Evolutionary conservation across 352 stramenopile species (phyloP).

Genomic region (Phytophthora quininea): DNA sequence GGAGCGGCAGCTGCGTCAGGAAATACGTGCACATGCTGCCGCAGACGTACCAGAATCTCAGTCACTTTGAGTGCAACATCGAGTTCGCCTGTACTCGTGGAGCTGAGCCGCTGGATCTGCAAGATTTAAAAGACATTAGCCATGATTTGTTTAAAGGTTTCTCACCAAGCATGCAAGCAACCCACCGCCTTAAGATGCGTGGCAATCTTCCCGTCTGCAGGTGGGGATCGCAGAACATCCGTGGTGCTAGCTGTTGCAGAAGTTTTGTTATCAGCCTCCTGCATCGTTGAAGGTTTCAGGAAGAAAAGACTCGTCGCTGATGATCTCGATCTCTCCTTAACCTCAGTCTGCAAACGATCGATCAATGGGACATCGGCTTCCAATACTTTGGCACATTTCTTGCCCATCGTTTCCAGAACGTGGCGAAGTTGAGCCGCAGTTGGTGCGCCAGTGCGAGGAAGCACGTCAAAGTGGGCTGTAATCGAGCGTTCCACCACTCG

Average conservation of each 20-base stretch:
- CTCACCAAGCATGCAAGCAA: neutral
- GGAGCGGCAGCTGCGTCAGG: conserved; percentile 25
- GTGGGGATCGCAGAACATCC: conserved; percentile 16
- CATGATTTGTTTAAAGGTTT: neutral
- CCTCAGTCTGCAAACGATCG: conserved; percentile 30
- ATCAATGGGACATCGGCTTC: conserved; percentile 34
- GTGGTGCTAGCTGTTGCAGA: conserved; percentile 15
- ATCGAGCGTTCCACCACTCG: conserved; percentile 48
- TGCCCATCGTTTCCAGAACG: conserved; percentile 32
- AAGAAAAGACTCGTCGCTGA: conserved; percentile 29
- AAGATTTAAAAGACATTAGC: conserved; percentile 11
- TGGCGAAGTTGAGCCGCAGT: conserved; percentile 11
- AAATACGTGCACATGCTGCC: conserved; percentile 40
- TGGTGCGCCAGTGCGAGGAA: conserved; percentile 23
- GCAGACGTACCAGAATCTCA: conserved; percentile 43
- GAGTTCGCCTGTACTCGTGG: conserved; percentile 20
- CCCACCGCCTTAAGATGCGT: conserved; percentile 44
- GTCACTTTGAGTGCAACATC: conserved; percentile 27
- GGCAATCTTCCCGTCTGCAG: conserved; percentile 22
- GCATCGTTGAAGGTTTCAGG: conserved; percentile 1
- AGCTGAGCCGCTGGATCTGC: conserved; percentile 42
- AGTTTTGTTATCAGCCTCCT: neutral
- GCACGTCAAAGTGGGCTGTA: conserved; percentile 57
- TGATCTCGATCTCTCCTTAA: neutral
- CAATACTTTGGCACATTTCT: conserved; percentile 42